A percentile compares a stretch with the other conserved stretches of the same genome.
These are phyloP conservation scores for Eremothecium coryli DNA, from an alignment of 1,139 yeast species.

Conservation along the genomic window DNA sequence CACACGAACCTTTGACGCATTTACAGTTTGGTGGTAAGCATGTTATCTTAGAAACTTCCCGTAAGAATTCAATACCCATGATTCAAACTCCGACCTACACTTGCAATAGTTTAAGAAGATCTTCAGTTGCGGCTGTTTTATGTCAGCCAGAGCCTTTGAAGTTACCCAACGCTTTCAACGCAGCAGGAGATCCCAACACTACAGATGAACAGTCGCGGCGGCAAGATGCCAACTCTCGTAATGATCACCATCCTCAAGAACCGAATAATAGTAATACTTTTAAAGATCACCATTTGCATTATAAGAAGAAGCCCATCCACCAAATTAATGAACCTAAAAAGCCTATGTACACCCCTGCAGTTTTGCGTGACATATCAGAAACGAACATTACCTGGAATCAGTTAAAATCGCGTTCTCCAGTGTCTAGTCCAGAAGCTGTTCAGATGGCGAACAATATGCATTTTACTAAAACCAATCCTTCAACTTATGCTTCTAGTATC, in stretches of 20 bases:
- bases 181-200: background rate
- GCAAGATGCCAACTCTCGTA: background rate
- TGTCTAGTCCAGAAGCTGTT: slow-evolving; percentile 4
- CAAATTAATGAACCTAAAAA: slow-evolving; percentile 67
- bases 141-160: slow-evolving; percentile 10
- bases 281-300: background rate
- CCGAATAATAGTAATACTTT: background rate
- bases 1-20: slow-evolving; percentile 12
- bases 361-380: slow-evolving; percentile 48
- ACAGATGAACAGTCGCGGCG: background rate
- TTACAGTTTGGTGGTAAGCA: slow-evolving; percentile 17
- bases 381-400: slow-evolving; percentile 35
- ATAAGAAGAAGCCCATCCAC: slow-evolving; percentile 27
- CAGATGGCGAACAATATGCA: background rate
- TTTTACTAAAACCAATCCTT: background rate
- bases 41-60: slow-evolving; percentile 16
- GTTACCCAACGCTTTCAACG: slow-evolving; percentile 1
- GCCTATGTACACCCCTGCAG: slow-evolving; percentile 88
- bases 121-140: slow-evolving; percentile 12
- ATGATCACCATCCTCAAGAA: background rate
- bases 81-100: background rate
- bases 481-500: slow-evolving; percentile 9
- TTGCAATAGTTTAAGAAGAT: background rate
- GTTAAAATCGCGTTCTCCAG: slow-evolving; percentile 13
- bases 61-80: slow-evolving; percentile 6